Base-by-base conservation (phyloP, 495 filamentous ascomycete species). In the Aspergillus conjunctus region DNA sequence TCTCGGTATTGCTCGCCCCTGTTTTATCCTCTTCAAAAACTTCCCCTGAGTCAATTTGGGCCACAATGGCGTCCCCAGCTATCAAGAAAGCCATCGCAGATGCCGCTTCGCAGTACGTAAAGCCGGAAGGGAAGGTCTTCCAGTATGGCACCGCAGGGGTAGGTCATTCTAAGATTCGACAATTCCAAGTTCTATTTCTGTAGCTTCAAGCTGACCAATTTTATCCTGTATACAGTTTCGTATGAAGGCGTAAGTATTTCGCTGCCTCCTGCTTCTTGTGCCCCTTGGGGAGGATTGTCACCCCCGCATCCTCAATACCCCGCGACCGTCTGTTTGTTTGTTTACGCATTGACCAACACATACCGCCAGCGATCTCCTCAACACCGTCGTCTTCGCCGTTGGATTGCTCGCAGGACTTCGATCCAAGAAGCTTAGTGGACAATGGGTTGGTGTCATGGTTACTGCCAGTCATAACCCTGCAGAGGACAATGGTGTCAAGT, bases 381-480 rank as follows among this genome's bases (percentile, higher is more conserved):
- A 96, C 75, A 93, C 89, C 15, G 90, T 98, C 49, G 83, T 96
- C 65, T 97, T 92, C 72, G 85, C 93, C 46, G 92, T 96, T 44
- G 94, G 93, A 48, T 82, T 98, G 56, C 84, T 97, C 33, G 91
- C 95, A 43, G 86, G 90, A 50, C 83, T 98, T n/a, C 90, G 94
- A 39, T 97, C 91, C 43, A 91, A 90, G 70, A 93, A 92, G 71
- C 83, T 93, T 52, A 87, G 87, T 68, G 88, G 91, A 60, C 89
- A 93, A 79, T 89, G 90, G 66, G 95, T 99, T 71, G 94, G 94
- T 71, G 85, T 99, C 53, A 98, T 99, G 94, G 92, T 99, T 72
- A 99, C 94, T 63, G 94, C 94, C 34, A 96, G 91, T 66, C 94
- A 99, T 83, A 99, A 99, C 77, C 91, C 91, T 39, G 91, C 95